Percentiles rank a stretch among this genome's conserved stretches.
phyloP scores from a whole-genome alignment of 371 early-diverging fungal species.

The Conidiobolus incongruus region DNA sequence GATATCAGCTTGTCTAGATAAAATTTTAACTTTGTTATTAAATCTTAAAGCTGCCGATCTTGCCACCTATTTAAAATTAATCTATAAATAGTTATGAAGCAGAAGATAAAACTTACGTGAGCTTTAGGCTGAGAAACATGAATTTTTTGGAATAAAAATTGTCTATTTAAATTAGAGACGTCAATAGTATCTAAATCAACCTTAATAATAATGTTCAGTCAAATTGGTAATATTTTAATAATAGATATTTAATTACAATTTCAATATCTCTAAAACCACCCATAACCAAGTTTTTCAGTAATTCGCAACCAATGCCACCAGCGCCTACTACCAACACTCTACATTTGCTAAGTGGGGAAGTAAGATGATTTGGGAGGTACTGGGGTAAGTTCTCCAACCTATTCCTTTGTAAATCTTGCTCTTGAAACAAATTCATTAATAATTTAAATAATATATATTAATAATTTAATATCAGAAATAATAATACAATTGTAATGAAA shows the following conservation, averaged over 20 bases:
- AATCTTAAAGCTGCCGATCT: slow-evolving; percentile 54
- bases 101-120: slow-evolving; percentile 14
- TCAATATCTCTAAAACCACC: slow-evolving; percentile 68
- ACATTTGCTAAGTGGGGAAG: slow-evolving; percentile 11
- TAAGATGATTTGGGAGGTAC: too few relatives aligned
- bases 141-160: slow-evolving; percentile 86
- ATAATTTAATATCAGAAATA: too few relatives aligned
- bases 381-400: too few relatives aligned
- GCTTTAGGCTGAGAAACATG: slow-evolving; percentile 93
- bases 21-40: slow-evolving; percentile 53
- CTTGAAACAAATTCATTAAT: too few relatives aligned
- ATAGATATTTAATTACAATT: slow-evolving; percentile 20
- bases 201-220: slow-evolving; percentile 12
- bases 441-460: too few relatives aligned
- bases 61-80: slow-evolving; percentile 45
- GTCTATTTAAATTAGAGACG: slow-evolving; percentile 94
- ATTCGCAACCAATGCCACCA: slow-evolving; percentile 98
- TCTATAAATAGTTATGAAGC: neutral
- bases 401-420: too few relatives aligned
- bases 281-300: slow-evolving; percentile 85
- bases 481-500: too few relatives aligned
- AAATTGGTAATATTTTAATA: neutral
- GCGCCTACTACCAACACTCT: slow-evolving; percentile 62
- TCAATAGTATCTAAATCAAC: slow-evolving; percentile 98
- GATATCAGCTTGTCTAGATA: slow-evolving; percentile 63